Base-by-base conservation (phyloP, 2,329 filamentous ascomycete genomes). In the Didymella sp. region DNA sequence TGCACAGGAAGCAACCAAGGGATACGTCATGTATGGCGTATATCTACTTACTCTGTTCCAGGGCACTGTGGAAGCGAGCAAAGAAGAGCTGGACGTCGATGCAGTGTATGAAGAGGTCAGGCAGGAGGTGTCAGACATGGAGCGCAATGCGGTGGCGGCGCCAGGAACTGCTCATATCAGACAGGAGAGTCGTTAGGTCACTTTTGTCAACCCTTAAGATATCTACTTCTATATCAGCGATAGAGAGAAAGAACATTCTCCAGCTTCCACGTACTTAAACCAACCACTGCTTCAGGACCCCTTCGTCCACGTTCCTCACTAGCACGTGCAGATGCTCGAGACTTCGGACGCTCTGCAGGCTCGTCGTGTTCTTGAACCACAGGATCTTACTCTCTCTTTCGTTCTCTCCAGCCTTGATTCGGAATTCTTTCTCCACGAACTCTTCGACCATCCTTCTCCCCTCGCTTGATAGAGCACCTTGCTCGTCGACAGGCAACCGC, bases 271-370 rank as follows among this genome's bases (percentile, higher is more conserved):
- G 12, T 0, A 13, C 13, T 46, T 30, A 57, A 9, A 51, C 43
- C 37, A 57, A 25, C 54, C 54, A 57, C n/a, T 48, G 38, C 37
- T 57, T 51, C 60, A 73, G 48, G 2, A 72, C 59, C 21, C 65
- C 81, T 17, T 93, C 66, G 85, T 89, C 69, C 86, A 90, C 63
- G 84, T 92, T 41, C 87, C 88, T 58, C 84, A 87, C 60, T 86
- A 88, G 22, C 85, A 95, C 44, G 91, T 96, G 73, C 84, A 89
- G 52, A 86, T 87, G 6, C 89, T 92, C 73, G 89, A 92, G 76
- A 83, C 86, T 51, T 51, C 84, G 76, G 42, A 88, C 84, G 63
- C 84, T 87, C 73, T 88, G 85, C 72, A 87, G 66, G 33, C 79
- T 80, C 8, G 81, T 82, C 79, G 84, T 86, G 64, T 88, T 88